Conservation (phyloP, 1,284 basidiomycete species). For the Peniophora sp. region DNA sequence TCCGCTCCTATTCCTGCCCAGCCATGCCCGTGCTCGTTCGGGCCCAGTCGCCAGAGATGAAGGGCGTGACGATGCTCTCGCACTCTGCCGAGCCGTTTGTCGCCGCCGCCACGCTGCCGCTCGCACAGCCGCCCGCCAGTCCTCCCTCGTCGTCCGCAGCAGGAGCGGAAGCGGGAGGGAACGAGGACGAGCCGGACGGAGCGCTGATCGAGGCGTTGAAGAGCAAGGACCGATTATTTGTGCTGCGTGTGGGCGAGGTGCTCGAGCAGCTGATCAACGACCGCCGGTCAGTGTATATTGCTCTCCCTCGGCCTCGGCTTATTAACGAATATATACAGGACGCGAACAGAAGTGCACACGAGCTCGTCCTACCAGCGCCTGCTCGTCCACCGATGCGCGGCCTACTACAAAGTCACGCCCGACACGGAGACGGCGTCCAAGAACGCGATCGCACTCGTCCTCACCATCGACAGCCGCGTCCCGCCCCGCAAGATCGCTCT, state of each 20-base stretch:
- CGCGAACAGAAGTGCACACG: constrained; percentile 55
- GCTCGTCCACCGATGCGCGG: constrained; percentile 74
- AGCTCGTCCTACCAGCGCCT: constrained; percentile 73
- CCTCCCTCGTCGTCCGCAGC: constrained; percentile 5
- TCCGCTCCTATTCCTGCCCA: background rate
- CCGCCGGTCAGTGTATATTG: constrained; percentile 42
- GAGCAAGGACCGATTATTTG: constrained; percentile 79
- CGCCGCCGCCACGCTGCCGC: constrained; percentile 4
- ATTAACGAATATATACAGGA: constrained; percentile 30
- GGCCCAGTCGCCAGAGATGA: background rate
- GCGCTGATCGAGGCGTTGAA: constrained; percentile 77
- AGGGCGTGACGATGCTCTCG: constrained; percentile 7
- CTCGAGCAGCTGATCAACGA: constrained; percentile 74
- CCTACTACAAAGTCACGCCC: constrained; percentile 63
- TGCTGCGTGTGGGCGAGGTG: constrained; percentile 73
- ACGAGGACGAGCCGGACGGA: constrained; percentile 48
- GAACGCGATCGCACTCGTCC: constrained; percentile 41
- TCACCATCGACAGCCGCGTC: constrained; percentile 59
- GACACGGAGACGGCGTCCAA: constrained; percentile 62
- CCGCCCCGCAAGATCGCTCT: constrained; percentile 62
- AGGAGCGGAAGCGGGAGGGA: no score
- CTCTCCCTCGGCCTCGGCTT: background rate
- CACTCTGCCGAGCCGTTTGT: constrained; percentile 11
- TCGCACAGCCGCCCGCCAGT: background rate
- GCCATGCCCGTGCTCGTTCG: background rate